Conservation (phyloP, 2,329 filamentous ascomycete genomes). For the Ophioceras dolichostomum region DNA sequence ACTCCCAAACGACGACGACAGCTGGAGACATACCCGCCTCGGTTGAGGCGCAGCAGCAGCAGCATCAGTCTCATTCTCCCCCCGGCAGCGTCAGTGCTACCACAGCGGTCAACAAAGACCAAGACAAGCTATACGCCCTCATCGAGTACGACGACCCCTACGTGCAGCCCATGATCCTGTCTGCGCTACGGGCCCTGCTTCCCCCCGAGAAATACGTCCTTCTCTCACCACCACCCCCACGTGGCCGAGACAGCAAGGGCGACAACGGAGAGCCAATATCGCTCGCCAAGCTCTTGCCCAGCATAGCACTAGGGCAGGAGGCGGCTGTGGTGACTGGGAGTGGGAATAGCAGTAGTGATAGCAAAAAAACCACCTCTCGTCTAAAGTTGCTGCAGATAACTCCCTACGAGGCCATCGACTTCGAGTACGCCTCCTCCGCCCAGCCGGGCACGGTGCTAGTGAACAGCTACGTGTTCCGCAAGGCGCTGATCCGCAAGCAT, state of each 20-base stretch:
- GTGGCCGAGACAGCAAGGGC: background rate
- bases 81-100: too few relatives aligned
- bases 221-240: background rate
- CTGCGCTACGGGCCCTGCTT: conserved; percentile 54
- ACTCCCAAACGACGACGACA: too few relatives aligned
- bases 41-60: too few relatives aligned
- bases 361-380: conserved; percentile 12
- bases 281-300: too few relatives aligned
- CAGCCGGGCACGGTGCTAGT: conserved; percentile 52
- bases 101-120: too few relatives aligned
- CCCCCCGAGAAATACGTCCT: conserved; percentile 40
- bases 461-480: conserved; percentile 91
- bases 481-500: conserved; percentile 93
- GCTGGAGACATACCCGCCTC: too few relatives aligned
- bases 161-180: conserved; percentile 73
- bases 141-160: conserved; percentile 81
- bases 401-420: conserved; percentile 80
- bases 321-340: background rate
- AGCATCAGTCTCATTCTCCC: too few relatives aligned
- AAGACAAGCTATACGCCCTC: conserved; percentile 49
- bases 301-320: conserved; percentile 6
- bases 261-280: too few relatives aligned
- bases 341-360: background rate
- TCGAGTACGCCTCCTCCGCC: conserved; percentile 56
- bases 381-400: conserved; percentile 64